Percentiles rank a stretch among this genome's conserved stretches.
Evolutionary conservation across 2,329 filamentous ascomycete species (phyloP).

Genomic region (Ceratocystis cubensis): DNA sequence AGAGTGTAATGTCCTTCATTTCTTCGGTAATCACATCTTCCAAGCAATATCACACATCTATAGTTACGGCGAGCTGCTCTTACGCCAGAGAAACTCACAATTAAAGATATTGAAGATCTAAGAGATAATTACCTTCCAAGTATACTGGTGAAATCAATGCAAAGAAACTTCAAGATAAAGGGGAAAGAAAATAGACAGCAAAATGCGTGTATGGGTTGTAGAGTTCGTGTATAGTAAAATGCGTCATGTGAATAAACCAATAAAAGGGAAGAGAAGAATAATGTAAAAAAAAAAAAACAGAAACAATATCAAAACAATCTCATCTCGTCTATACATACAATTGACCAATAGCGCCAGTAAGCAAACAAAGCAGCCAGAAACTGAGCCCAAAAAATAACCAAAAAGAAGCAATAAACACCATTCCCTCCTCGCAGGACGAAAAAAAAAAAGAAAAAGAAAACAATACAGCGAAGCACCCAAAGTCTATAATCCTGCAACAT

Average conservation of each 20-base stretch:
- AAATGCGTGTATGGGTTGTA: neutral
- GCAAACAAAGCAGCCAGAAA: neutral
- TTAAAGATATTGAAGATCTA: neutral
- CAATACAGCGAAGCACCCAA: neutral
- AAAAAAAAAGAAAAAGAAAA: neutral
- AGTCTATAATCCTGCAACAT: neutral
- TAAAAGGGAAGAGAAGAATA: neutral
- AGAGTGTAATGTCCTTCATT: neutral
- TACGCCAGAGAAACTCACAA: neutral
- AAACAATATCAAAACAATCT: neutral
- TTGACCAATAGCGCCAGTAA: neutral
- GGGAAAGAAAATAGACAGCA: constrained; percentile 1
- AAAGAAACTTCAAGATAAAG: neutral
- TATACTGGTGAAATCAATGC: neutral
- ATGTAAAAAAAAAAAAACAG: neutral
- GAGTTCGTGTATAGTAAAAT: neutral
- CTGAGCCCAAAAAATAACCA: neutral
- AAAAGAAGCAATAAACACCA: neutral
- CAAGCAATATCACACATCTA: neutral
- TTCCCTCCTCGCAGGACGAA: neutral
- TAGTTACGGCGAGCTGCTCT: neutral
- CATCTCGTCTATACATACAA: neutral
- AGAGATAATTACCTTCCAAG: neutral
- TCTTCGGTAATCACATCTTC: neutral
- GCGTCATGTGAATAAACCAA: neutral